Evolutionary conservation across 192 early-diverging fungal species (phyloP).

Genomic region (Mortierella alpina): DNA sequence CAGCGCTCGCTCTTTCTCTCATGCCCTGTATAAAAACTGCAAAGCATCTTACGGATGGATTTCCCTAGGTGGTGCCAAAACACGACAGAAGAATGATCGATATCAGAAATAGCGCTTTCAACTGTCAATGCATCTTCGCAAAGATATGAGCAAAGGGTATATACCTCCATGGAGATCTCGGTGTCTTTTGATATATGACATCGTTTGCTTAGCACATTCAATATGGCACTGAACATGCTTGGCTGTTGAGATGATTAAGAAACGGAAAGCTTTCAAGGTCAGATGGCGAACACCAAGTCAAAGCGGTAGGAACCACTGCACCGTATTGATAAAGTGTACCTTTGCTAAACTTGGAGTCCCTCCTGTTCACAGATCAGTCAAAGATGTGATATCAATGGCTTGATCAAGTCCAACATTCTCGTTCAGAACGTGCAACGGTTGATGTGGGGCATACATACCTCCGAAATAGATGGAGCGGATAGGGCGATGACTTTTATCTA

Average conservation of each 20-base stretch:
- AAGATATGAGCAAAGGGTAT: background rate
- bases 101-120: background rate
- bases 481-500: slow-evolving; percentile 27
- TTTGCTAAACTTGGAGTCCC: slow-evolving; percentile 63
- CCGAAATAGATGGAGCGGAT: slow-evolving; percentile 67
- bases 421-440: no score
- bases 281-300: background rate
- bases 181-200: slow-evolving; percentile 38
- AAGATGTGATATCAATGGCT: background rate
- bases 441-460: slow-evolving; percentile 15
- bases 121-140: background rate
- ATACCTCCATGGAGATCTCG: slow-evolving; percentile 68
- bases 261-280: background rate
- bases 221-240: slow-evolving; percentile 49
- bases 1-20: background rate
- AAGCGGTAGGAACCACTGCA: background rate
- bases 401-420: no score
- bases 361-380: slow-evolving; percentile 13
- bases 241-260: slow-evolving; percentile 31
- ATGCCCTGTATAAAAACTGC: background rate
- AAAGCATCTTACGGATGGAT: slow-evolving; percentile 58
- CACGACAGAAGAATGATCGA: background rate
- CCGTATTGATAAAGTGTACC: background rate
- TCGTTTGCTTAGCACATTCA: slow-evolving; percentile 44
- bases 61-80: slow-evolving; percentile 54